Evolutionary conservation across 1,139 yeast genomes (phyloP).

Genomic region (Kluyveromyces marxianus): DNA sequence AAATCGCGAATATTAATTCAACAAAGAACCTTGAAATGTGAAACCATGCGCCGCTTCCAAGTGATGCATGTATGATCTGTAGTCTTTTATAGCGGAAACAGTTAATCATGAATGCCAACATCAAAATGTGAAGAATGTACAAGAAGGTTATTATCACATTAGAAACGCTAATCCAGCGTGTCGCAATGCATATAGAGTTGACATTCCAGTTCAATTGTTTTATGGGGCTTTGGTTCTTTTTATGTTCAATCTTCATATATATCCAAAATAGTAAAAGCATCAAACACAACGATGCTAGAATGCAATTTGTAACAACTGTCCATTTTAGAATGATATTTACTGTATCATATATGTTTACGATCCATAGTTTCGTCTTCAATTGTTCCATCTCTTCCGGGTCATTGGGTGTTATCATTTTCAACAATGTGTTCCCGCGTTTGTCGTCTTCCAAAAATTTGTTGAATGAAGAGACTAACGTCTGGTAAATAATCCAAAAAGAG

Average conservation of each 20-base stretch:
- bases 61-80: constrained; percentile 2
- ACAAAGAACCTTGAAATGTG: constrained; percentile 1
- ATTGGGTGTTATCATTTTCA: constrained; percentile 3
- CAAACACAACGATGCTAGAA: constrained; percentile 2
- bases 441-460: constrained; percentile 8
- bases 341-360: background rate
- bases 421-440: constrained; percentile 3
- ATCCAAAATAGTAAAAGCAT: constrained; percentile 4
- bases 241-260: constrained; percentile 1
- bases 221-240: background rate
- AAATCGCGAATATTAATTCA: constrained; percentile 1
- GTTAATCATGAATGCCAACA: constrained; percentile 2
- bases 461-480: constrained; percentile 7
- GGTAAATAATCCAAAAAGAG: constrained; percentile 14
- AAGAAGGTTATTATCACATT: background rate
- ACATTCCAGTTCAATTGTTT: background rate
- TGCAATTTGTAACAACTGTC: constrained; percentile 4
- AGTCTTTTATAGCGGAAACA: constrained; percentile 4
- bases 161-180: constrained; percentile 1
- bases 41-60: constrained; percentile 4
- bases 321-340: constrained; percentile 1
- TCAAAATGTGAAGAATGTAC: background rate
- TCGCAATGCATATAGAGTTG: background rate
- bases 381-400: constrained; percentile 1
- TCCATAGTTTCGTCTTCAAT: constrained; percentile 3